Conservation (phyloP, 768 basidiomycete genomes). For the Coprinopsis sp. region DNA sequence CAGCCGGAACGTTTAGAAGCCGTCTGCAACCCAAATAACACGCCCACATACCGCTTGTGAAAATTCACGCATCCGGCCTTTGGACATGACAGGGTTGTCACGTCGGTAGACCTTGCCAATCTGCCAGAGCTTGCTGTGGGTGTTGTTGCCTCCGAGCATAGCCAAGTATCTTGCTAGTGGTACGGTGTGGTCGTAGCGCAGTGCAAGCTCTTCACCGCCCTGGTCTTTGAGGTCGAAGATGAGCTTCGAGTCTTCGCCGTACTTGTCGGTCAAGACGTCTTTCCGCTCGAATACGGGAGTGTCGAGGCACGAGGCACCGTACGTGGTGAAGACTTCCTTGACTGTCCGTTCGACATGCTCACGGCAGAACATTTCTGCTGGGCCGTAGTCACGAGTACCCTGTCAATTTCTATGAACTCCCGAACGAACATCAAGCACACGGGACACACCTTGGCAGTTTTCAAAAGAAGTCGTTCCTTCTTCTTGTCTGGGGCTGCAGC, state of each 20-base stretch:
- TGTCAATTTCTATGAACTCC: conserved; percentile 23
- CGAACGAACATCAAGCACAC: not conserved
- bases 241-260: conserved; percentile 95
- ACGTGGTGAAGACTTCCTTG: conserved; percentile 81
- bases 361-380: conserved; percentile 88
- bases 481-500: conserved; percentile 50
- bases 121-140: conserved; percentile 87
- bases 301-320: conserved; percentile 89
- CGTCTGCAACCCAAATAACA: not conserved
- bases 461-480: conserved; percentile 68
- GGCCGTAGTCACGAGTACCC: conserved; percentile 95
- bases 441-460: conserved; percentile 83
- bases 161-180: conserved; percentile 94
- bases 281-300: conserved; percentile 98
- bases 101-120: conserved; percentile 98
- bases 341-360: conserved; percentile 87
- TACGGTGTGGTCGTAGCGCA: conserved; percentile 96
- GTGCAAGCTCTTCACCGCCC: conserved; percentile 91
- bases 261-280: conserved; percentile 93
- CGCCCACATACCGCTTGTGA: conserved; percentile 76
- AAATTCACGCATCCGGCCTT: conserved; percentile 98
- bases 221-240: conserved; percentile 98
- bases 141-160: conserved; percentile 81
- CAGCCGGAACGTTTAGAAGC: not conserved
- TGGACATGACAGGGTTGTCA: conserved; percentile 95